Conservation (phyloP, 2,329 filamentous ascomycete genomes). For the Aspergillus nomiae region DNA sequence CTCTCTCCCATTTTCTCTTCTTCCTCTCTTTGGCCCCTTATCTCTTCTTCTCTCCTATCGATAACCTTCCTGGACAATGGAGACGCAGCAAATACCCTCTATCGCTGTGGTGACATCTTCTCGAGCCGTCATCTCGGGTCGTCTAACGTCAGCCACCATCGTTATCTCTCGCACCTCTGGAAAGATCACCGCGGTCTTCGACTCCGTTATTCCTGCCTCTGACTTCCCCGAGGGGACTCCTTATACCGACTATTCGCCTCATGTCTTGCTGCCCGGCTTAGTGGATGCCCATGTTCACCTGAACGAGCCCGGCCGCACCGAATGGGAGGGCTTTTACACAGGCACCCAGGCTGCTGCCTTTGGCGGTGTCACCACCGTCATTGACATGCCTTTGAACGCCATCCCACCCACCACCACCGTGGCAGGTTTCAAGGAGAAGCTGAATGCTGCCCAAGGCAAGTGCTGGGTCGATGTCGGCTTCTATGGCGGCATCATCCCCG, state of each 20-base stretch:
- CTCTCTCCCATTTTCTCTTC: not conserved
- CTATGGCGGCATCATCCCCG: constrained; percentile 91
- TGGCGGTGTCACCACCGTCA: constrained; percentile 91
- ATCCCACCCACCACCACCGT: constrained; percentile 95
- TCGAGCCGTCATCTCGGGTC: constrained; percentile 75
- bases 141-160: constrained; percentile 80
- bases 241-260: constrained; percentile 83
- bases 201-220: constrained; percentile 71
- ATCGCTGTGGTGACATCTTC: constrained; percentile 81
- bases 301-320: constrained; percentile 93
- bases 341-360: constrained; percentile 92
- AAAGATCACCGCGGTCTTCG: constrained; percentile 77
- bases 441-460: constrained; percentile 78
- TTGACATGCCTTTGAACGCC: constrained; percentile 97
- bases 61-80: constrained; percentile 17
- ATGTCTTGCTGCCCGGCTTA: constrained; percentile 82
- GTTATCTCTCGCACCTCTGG: constrained; percentile 75
- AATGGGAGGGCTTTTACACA: constrained; percentile 98
- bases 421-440: constrained; percentile 77
- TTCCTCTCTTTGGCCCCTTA: constrained; percentile 11
- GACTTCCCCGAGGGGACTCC: constrained; percentile 71
- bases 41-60: constrained; percentile 20
- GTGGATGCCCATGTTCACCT: constrained; percentile 98
- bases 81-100: constrained; percentile 37
- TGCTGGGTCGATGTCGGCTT: constrained; percentile 99